Base-by-base conservation (phyloP, 352 stramenopile genomes). In the Thraustochytrium sp. region DNA sequence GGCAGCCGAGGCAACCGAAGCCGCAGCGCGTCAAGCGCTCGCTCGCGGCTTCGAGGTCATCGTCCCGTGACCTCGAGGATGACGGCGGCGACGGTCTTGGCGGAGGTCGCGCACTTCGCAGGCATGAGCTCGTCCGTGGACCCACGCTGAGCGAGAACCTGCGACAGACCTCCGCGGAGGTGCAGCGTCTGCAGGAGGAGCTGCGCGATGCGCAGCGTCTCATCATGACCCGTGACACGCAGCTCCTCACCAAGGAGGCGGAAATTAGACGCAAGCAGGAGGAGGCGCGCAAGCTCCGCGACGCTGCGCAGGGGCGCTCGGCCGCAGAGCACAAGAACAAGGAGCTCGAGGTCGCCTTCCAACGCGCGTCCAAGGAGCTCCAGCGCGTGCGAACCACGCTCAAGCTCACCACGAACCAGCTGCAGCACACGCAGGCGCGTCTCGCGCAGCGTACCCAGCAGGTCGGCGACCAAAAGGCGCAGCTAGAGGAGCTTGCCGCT, bases 101-200 rank as follows among this genome's bases (percentile, higher is more conserved):
- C n/a, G n/a, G n/a, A n/a, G n/a, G n/a, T n/a, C n/a, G n/a, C n/a
- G n/a, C n/a, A n/a, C n/a, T n/a, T n/a, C n/a, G 13, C 21, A 44
- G 11, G 8, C 36, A 21, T 11, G 8, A 11, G 5, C 26, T 72
- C 8, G 16, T 46, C 9, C 59, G 59, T 13, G 26, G 59, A 29
- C 59, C 59, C 5, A 75, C 62, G 26, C 31, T 75, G 44, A 75
- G 62, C 31, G 62, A 75, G 26, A 37, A n/a, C 23, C 62, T 75
- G 5, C 62, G 62, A 9, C 62, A 54, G 26, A 16, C 18, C 4
- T 75, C 62, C 5, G 37, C 36, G 8, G 62, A 75, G 23, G 5
- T 75, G 5, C 16, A 49, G 42, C 5, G 5, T 5, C 42, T 16
- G 42, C 42, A 16, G 42, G 16, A 49, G n/a, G n/a, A n/a, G n/a